Conservation (phyloP, 768 basidiomycete genomes). For the Arthromyces matolae region DNA sequence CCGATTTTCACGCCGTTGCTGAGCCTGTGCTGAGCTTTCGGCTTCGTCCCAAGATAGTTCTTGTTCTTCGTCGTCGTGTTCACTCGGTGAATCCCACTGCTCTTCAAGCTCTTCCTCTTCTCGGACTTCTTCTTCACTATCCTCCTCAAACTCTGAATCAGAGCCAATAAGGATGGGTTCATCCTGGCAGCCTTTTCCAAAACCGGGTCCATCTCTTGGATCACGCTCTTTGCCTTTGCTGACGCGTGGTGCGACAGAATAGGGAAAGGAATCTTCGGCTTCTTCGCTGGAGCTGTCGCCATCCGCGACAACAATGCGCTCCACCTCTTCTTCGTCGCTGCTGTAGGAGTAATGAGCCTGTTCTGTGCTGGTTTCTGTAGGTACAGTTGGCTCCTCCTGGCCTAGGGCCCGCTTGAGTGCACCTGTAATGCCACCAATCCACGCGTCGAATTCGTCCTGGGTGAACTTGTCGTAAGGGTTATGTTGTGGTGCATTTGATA, state of each 20-base stretch:
- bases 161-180: slow-evolving; percentile 47
- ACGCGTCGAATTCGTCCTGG: slow-evolving; percentile 64
- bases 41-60: slow-evolving; percentile 16
- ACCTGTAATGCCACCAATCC: slow-evolving; percentile 61
- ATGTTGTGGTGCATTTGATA: slow-evolving; percentile 46
- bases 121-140: slow-evolving; percentile 26
- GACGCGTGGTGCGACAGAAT: slow-evolving; percentile 43
- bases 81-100: slow-evolving; percentile 19
- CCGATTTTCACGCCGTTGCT: slow-evolving; percentile 16
- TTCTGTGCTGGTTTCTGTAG: slow-evolving; percentile 11
- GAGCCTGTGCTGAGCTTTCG: slow-evolving; percentile 26
- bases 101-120: slow-evolving; percentile 19
- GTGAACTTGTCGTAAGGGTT: slow-evolving; percentile 77
- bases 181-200: slow-evolving; percentile 32
- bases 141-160: slow-evolving; percentile 30
- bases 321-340: slow-evolving; percentile 16
- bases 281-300: slow-evolving; percentile 23
- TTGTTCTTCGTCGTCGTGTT: slow-evolving; percentile 23
- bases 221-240: slow-evolving; percentile 61
- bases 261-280: slow-evolving; percentile 55
- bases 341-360: slow-evolving; percentile 2
- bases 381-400: slow-evolving; percentile 33
- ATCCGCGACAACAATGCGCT: slow-evolving; percentile 12
- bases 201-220: slow-evolving; percentile 56
- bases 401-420: slow-evolving; percentile 57